Evolutionary conservation across 2,329 filamentous ascomycete genomes (phyloP).

Genomic region (Colletotrichum sublineola): DNA sequence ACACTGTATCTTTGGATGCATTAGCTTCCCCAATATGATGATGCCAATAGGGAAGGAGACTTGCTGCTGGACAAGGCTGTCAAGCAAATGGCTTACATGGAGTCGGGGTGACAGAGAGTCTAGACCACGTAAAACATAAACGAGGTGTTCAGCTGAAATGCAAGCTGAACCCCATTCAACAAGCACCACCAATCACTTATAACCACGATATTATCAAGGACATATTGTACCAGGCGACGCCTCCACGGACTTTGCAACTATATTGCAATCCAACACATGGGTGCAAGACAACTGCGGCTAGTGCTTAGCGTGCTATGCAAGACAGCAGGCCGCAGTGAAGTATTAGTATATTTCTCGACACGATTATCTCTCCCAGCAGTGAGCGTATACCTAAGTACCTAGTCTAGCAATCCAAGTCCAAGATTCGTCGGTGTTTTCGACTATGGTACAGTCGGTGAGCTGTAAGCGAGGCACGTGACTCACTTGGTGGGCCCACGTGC

Average conservation of each 20-base stretch:
- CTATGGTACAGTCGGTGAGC: conserved; percentile 32
- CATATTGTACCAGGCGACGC: not conserved
- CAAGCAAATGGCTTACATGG: conserved; percentile 17
- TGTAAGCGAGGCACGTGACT: conserved; percentile 38
- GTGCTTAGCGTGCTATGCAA: not conserved
- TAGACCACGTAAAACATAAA: conserved; percentile 18
- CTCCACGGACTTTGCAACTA: not conserved
- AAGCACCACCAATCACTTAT: conserved; percentile 22
- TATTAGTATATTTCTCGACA: not conserved
- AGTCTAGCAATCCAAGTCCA: not conserved
- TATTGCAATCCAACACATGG: conserved; percentile 14
- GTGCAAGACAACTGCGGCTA: not conserved
- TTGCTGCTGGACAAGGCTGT: not conserved
- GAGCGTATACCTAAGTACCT: too few species aligned
- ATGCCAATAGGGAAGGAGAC: conserved; percentile 18
- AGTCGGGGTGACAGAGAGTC: conserved; percentile 26
- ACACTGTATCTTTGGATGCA: conserved; percentile 1
- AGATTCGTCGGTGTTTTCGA: conserved; percentile 2
- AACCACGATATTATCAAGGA: not conserved
- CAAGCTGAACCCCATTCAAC: not conserved
- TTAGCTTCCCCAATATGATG: conserved; percentile 2
- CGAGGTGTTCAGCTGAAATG: conserved; percentile 32
- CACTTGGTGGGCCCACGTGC: conserved; percentile 6
- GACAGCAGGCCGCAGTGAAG: not conserved
- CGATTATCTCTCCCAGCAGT: too few species aligned